Conservation (phyloP, 2,329 filamentous ascomycete species). For the Tolypocladium endophyticum region DNA sequence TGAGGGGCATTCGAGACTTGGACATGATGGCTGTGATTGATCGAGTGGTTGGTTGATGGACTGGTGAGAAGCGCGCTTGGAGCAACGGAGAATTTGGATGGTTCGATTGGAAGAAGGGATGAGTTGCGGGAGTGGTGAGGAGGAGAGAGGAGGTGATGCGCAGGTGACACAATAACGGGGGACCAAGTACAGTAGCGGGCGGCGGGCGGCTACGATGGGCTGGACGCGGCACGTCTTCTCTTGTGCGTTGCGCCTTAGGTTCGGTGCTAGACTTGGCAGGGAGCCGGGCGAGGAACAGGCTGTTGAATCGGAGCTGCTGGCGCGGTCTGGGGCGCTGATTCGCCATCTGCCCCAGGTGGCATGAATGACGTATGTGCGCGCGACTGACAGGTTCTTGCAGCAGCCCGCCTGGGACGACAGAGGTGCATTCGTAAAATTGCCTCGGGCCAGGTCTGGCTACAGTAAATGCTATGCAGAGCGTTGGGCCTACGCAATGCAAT, state of each 20-base stretch:
- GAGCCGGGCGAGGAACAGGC: background rate
- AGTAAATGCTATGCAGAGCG: background rate
- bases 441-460: background rate
- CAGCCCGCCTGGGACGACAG: background rate
- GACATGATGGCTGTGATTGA: slow-evolving; percentile 27
- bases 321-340: slow-evolving; percentile 1
- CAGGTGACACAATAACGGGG: background rate
- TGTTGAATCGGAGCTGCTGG: background rate
- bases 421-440: background rate
- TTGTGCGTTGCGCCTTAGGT: background rate
- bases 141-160: slow-evolving; percentile 1
- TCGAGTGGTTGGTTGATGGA: background rate
- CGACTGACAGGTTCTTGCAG: background rate
- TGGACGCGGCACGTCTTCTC: background rate
- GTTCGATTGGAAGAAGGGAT: background rate
- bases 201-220: background rate
- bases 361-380: slow-evolving; percentile 5
- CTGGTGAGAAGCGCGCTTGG: background rate
- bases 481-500: background rate
- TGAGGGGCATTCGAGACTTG: slow-evolving; percentile 33
- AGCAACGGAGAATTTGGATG: background rate
- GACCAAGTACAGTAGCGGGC: background rate
- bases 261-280: background rate
- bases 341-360: background rate
- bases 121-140: background rate